Percentiles rank a stretch among this genome's conserved stretches.
phyloP scores from a whole-genome alignment of 2,329 filamentous ascomycete species.

The Cercospora nicotianae region DNA sequence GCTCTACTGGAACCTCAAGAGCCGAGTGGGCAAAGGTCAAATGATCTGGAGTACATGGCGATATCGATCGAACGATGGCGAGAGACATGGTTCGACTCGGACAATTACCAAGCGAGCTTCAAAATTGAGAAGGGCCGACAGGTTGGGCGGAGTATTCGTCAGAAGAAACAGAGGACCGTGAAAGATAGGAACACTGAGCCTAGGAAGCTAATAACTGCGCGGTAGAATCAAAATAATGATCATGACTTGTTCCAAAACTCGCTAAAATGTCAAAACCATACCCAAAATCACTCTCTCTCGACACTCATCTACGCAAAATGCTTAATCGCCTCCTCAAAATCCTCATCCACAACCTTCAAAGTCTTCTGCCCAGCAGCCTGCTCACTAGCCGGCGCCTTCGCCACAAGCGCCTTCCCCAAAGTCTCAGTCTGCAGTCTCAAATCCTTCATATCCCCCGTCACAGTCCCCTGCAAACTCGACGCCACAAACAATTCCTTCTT shows the following conservation, averaged over 20 bases:
- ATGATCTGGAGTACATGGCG: not conserved
- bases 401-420: constrained; percentile 22
- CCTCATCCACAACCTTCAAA: constrained; percentile 24
- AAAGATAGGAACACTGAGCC: too few species aligned
- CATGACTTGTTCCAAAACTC: not conserved
- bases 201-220: too few species aligned
- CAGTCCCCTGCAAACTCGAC: constrained; percentile 23
- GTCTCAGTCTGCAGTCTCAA: constrained; percentile 22
- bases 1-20: too few species aligned
- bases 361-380: constrained; percentile 18
- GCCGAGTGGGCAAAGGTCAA: not conserved
- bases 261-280: not conserved
- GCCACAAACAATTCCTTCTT: constrained; percentile 24
- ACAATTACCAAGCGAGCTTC: not conserved
- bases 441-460: constrained; percentile 26
- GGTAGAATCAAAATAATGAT: not conserved
- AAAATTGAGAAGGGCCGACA: not conserved
- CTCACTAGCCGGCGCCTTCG: constrained; percentile 23
- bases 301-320: constrained; percentile 20
- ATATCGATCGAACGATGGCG: not conserved
- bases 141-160: too few species aligned
- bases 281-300: too few species aligned
- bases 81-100: not conserved
- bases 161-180: too few species aligned
- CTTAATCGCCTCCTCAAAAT: constrained; percentile 27